Conservation (phyloP, 2,329 filamentous ascomycete species). For the Cercospora sp. region DNA sequence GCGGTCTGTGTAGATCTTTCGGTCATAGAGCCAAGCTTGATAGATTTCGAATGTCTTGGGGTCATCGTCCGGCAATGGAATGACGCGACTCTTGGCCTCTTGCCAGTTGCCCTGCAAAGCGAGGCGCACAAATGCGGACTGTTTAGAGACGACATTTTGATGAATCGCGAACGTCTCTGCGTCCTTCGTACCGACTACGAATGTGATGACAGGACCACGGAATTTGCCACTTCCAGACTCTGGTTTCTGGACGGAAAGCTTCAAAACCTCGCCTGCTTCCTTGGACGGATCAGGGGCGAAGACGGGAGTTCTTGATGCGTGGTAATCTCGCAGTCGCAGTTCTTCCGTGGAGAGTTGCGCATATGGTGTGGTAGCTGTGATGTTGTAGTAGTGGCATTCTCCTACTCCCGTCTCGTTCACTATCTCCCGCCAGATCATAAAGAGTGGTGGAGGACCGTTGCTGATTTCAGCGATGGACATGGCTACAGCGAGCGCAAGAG, state of each 20-base stretch:
- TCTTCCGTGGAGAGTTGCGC: background rate
- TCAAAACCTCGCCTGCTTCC: background rate
- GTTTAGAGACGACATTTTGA: background rate
- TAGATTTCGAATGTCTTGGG: conserved; percentile 22
- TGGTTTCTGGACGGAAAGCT: background rate
- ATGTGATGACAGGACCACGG: background rate
- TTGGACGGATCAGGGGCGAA: background rate
- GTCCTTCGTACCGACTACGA: conserved; percentile 5
- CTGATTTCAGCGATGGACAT: background rate
- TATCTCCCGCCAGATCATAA: too few relatives aligned
- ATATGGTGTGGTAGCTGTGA: background rate
- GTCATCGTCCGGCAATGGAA: conserved; percentile 16
- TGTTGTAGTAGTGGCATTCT: background rate
- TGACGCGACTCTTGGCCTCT: conserved; percentile 14
- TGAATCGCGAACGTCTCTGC: conserved; percentile 13
- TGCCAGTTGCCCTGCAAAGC: conserved; percentile 18
- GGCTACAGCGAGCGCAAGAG: background rate
- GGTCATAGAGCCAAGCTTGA: conserved; percentile 23
- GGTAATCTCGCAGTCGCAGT: background rate
- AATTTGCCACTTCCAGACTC: background rate
- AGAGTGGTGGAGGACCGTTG: background rate
- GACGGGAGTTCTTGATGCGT: background rate
- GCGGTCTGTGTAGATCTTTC: background rate
- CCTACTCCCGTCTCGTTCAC: too few relatives aligned
- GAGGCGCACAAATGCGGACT: conserved; percentile 18